Percentiles rank a stretch among this genome's conserved stretches.
Evolutionary conservation across 2,329 filamentous ascomycete genomes (phyloP).

Genomic region (Talaromyces sp.): DNA sequence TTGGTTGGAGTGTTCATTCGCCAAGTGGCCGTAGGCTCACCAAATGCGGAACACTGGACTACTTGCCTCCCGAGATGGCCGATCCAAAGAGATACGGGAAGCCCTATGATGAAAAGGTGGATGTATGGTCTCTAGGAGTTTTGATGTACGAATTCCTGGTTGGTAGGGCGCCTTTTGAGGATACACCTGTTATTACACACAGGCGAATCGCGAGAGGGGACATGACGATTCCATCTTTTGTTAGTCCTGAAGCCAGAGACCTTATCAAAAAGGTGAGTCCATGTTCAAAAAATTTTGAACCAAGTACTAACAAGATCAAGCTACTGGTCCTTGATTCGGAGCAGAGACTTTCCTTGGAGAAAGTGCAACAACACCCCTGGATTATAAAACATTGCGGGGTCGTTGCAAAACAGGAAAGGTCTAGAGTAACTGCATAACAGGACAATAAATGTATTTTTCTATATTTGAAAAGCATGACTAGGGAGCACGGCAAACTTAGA

Average conservation of each 20-base stretch:
- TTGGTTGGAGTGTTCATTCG: slow-evolving; percentile 96
- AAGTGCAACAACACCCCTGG: slow-evolving; percentile 88
- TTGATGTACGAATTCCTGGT: slow-evolving; percentile 64
- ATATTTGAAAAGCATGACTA: too few species aligned
- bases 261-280: slow-evolving; percentile 73
- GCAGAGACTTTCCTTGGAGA: slow-evolving; percentile 81
- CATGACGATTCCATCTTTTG: slow-evolving; percentile 54
- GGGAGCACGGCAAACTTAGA: too few species aligned
- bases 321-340: slow-evolving; percentile 87
- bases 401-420: too few species aligned
- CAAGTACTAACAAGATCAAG: slow-evolving; percentile 39
- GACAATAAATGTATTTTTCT: too few species aligned
- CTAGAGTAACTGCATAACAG: too few species aligned
- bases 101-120: slow-evolving; percentile 90
- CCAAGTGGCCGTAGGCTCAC: slow-evolving; percentile 89
- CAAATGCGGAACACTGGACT: slow-evolving; percentile 96
- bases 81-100: slow-evolving; percentile 73
- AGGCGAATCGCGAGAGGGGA: slow-evolving; percentile 1
- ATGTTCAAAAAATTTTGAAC: neutral
- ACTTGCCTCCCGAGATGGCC: slow-evolving; percentile 95
- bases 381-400: slow-evolving; percentile 79
- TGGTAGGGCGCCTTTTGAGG: slow-evolving; percentile 4
- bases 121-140: slow-evolving; percentile 85
- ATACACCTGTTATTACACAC: neutral
- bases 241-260: slow-evolving; percentile 58